phyloP scores from a whole-genome alignment of 2,329 filamentous ascomycete genomes.

The Paramyrothecium roridum region DNA sequence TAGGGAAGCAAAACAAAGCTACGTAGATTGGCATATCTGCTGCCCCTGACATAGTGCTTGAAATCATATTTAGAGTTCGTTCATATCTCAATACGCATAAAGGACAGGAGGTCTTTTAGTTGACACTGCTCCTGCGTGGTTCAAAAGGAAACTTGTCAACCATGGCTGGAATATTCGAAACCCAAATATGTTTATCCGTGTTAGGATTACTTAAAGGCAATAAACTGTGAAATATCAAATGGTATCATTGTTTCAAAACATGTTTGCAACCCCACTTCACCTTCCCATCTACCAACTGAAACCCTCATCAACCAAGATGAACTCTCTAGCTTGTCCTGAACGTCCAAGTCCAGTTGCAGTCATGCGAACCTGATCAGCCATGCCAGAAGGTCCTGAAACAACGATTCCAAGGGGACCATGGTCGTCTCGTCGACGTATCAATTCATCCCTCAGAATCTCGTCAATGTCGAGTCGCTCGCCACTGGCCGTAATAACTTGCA shows the following conservation, averaged over 20 bases:
- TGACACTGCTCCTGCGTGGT: too few relatives aligned
- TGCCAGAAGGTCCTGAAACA: conserved; percentile 23
- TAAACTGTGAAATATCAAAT: background rate
- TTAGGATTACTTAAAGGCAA: too few relatives aligned
- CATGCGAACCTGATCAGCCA: conserved; percentile 23
- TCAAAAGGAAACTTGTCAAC: too few relatives aligned
- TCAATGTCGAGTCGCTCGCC: conserved; percentile 16
- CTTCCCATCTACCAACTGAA: conserved; percentile 18
- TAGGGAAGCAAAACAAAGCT: too few relatives aligned
- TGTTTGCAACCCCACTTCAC: background rate
- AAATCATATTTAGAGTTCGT: too few relatives aligned
- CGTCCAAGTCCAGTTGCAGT: conserved; percentile 15
- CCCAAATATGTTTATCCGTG: too few relatives aligned
- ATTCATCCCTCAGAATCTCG: conserved; percentile 15
- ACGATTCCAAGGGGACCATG: conserved; percentile 17
- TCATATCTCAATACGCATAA: too few relatives aligned
- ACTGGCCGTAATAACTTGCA: conserved; percentile 16
- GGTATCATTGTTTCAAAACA: background rate
- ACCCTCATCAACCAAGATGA: conserved; percentile 20
- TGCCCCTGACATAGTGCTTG: too few relatives aligned
- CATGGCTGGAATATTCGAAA: too few relatives aligned
- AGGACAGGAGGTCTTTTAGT: too few relatives aligned
- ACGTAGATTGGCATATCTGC: too few relatives aligned
- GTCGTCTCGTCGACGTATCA: conserved; percentile 9
- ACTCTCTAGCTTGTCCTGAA: conserved; percentile 12